Percentiles rank a stretch among this genome's conserved stretches.
Conservation (phyloP, 2,329 filamentous ascomycete genomes). For the Biscogniauxia marginata region DNA sequence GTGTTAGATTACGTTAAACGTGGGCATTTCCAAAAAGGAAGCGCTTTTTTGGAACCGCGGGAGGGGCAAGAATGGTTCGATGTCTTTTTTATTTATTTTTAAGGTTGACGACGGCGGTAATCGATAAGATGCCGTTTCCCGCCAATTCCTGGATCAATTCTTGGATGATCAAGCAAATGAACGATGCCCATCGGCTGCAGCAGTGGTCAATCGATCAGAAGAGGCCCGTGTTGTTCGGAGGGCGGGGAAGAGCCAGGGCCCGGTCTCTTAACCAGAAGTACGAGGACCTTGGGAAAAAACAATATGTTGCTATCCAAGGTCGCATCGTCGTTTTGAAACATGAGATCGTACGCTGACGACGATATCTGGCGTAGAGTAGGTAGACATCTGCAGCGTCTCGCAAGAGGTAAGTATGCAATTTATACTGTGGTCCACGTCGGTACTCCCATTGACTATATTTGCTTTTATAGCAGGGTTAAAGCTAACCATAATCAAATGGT, state of each 20-base stretch:
- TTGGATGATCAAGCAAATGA: not conserved
- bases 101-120: not conserved
- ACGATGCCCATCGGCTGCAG: not conserved
- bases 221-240: not conserved
- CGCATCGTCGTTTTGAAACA: not conserved
- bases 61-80: not conserved
- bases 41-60: not conserved
- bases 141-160: not conserved
- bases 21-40: not conserved
- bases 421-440: too few relatives aligned
- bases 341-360: not conserved
- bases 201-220: not conserved
- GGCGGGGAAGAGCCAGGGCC: not conserved
- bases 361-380: not conserved
- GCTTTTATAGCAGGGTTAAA: too few relatives aligned
- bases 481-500: too few relatives aligned
- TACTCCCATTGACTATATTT: too few relatives aligned
- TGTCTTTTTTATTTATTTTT: too few relatives aligned
- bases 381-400: not conserved
- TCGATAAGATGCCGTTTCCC: constrained; percentile 3
- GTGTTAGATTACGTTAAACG: not conserved
- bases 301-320: not conserved
- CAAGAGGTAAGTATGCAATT: not conserved
- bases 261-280: not conserved
- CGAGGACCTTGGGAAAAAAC: not conserved